Base-by-base conservation (phyloP, 768 basidiomycete species). In the Serendipita sp. region DNA sequence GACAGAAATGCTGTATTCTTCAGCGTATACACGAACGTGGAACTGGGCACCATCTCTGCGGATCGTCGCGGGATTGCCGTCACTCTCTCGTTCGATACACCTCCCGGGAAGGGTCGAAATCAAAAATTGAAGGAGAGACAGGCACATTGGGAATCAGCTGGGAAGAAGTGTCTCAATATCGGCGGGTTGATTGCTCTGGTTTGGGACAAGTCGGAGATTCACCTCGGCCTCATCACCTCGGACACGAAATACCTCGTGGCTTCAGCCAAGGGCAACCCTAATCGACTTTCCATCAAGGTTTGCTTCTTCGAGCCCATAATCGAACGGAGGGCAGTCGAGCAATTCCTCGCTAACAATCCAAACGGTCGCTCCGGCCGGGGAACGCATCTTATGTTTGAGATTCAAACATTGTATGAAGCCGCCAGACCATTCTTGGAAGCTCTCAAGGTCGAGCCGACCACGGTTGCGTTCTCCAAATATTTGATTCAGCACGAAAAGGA, bases 391-490 rank as follows among this genome's bases (percentile, higher is more conserved):
- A 73, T 88, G 24, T 73, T 88, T 11, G 86, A 88, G 66, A 77
- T 80, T 0, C 78, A 80, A 0, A 79, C 87, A 65, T 79, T 88
- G 80, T 87, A 79, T 66, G 86, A 86, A 66, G 75, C 83, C 0
- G 78, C 84, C 37, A 76, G 83, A 4, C 87, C 87, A 0, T 88
- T 88, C 74, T 75, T 89, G 15, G 78, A 85, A 65, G 78, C 81
- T 0, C 75, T 89, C 2, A 51, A 65, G 18, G 16, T 4, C 4
- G 85, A 83, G 63, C 85, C 87, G 0, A 78, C 80, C 51, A 71
- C 73, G 1, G 66, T 88, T 3, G 85, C 85, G 0, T 85, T 87
- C 70, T 69, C 76, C 0, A 71, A 71, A 5, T 80, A 82, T 54
- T 30, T 60, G 5, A n/a, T 34, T 13, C 66, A 66, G 0, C 30